Conservation (phyloP, 805 yeast genomes). For the Pichia ethanolica region DNA sequence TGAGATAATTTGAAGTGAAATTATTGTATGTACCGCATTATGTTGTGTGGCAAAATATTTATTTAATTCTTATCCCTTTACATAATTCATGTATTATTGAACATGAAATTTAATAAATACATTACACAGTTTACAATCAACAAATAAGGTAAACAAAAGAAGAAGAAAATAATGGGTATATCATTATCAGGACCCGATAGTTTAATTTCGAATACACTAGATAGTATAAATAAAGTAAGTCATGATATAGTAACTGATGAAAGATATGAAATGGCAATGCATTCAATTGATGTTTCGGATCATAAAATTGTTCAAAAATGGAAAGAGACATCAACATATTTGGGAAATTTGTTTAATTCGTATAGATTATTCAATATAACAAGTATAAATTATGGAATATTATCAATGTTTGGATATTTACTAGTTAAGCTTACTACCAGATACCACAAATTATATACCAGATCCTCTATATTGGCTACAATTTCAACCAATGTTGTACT, state of each 20-base stretch:
- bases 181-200: not conserved
- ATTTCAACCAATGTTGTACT: constrained; percentile 72
- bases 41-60: too few species aligned
- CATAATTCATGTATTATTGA: too few species aligned
- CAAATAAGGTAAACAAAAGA: too few species aligned
- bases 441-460: constrained; percentile 55
- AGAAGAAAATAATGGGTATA: not conserved
- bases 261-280: not conserved
- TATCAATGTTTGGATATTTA: constrained; percentile 40
- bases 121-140: too few species aligned
- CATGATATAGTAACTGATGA: not conserved
- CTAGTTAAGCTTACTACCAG: constrained; percentile 47
- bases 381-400: constrained; percentile 45
- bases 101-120: too few species aligned
- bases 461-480: constrained; percentile 66
- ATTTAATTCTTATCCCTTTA: too few species aligned
- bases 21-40: too few species aligned
- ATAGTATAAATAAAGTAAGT: not conserved
- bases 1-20: too few species aligned
- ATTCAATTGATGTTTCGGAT: not conserved
- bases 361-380: constrained; percentile 42
- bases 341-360: constrained; percentile 12
- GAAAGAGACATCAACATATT: not conserved
- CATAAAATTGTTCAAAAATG: not conserved
- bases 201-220: not conserved